Evolutionary conservation across 2,329 filamentous ascomycete genomes (phyloP).

Genomic region (Ophiostoma tasmaniense): DNA sequence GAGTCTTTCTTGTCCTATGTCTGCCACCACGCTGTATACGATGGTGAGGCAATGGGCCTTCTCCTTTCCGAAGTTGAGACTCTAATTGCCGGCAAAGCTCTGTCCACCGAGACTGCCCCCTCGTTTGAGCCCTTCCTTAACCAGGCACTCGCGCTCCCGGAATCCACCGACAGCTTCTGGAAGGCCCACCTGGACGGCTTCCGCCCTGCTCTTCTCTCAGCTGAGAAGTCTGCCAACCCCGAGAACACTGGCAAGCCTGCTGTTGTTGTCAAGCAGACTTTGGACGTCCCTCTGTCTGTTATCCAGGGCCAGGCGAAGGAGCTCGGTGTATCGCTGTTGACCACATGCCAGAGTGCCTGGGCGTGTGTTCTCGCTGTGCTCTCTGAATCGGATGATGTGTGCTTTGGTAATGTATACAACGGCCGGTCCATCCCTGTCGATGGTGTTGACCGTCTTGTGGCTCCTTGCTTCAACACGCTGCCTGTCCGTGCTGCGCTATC

Average conservation of each 20-base stretch:
- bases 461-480: constrained; percentile 86
- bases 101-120: constrained; percentile 40
- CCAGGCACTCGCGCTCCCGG: constrained; percentile 42
- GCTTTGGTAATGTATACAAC: constrained; percentile 80
- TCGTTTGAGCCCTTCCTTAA: constrained; percentile 57
- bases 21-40: constrained; percentile 78
- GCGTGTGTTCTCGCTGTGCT: constrained; percentile 51
- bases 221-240: neutral
- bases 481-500: constrained; percentile 56
- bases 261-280: constrained; percentile 23
- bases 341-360: constrained; percentile 67
- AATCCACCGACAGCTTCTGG: constrained; percentile 59
- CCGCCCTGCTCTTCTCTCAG: constrained; percentile 24
- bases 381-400: constrained; percentile 55
- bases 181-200: constrained; percentile 44
- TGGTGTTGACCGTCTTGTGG: constrained; percentile 63
- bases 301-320: constrained; percentile 43
- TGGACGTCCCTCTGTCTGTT: constrained; percentile 33
- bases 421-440: constrained; percentile 62
- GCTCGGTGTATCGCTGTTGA: constrained; percentile 54
- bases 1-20: constrained; percentile 38
- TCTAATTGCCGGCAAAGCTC: constrained; percentile 37
- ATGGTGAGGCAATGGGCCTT: constrained; percentile 65
- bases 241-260: neutral
- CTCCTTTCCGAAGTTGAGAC: constrained; percentile 64